Percentiles rank a stretch among this genome's conserved stretches.
Conservation (phyloP, 768 basidiomycete genomes). For the Boletus pseudo-olivaceus region DNA sequence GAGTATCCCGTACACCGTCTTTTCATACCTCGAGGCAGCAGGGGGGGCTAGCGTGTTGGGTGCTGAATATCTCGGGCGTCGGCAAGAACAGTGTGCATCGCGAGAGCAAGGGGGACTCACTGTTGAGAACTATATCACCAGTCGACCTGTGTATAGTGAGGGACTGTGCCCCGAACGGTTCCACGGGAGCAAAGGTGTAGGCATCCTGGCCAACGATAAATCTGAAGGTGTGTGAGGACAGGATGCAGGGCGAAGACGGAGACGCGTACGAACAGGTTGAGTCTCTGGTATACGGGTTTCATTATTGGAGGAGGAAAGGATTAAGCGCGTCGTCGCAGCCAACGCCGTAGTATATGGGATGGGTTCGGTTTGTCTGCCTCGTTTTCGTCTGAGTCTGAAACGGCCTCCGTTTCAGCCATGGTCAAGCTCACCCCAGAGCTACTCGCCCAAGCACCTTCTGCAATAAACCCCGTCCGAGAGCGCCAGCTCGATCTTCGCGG, state of each 20-base stretch:
- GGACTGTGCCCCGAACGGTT: constrained; percentile 56
- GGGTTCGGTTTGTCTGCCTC: constrained; percentile 13
- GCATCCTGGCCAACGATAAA: constrained; percentile 69
- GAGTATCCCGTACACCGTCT: constrained; percentile 70
- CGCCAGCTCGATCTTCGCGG: constrained; percentile 91
- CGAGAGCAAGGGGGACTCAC: constrained; percentile 37
- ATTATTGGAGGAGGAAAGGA: constrained; percentile 48
- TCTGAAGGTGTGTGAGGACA: constrained; percentile 33
- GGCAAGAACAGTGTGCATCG: background rate
- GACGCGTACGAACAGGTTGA: constrained; percentile 54
- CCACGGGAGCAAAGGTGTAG: constrained; percentile 74
- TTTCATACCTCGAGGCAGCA: constrained; percentile 56
- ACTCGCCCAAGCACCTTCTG: constrained; percentile 74
- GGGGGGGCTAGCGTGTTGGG: constrained; percentile 52
- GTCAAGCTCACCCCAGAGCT: constrained; percentile 97
- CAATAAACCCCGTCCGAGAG: constrained; percentile 81
- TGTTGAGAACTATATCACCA: constrained; percentile 71
- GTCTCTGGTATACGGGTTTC: constrained; percentile 68
- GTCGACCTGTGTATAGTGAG: constrained; percentile 70
- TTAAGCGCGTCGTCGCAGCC: constrained; percentile 13
- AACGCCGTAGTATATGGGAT: background rate
- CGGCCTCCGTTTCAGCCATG: constrained; percentile 31
- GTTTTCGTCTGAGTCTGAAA: constrained; percentile 36
- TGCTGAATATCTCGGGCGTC: constrained; percentile 33
- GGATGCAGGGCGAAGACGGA: constrained; percentile 7